Evolutionary conservation across 768 basidiomycete genomes (phyloP).

Genomic region (Tremella fuciformis): DNA sequence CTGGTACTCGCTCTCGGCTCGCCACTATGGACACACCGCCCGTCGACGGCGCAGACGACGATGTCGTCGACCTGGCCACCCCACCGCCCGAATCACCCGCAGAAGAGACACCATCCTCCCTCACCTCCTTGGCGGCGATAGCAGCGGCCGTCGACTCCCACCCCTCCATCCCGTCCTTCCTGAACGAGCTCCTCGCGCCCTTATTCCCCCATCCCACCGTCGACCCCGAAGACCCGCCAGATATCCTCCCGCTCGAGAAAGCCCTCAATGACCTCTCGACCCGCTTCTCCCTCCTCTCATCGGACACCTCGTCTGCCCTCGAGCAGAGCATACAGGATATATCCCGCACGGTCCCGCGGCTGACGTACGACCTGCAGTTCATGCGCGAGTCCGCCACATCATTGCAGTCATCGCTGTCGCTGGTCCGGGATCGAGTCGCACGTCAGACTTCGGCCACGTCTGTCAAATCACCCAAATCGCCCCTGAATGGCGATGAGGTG

Average conservation of each 20-base stretch:
- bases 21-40: too few relatives aligned
- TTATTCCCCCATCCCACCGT: constrained; percentile 10
- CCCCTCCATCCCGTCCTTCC: constrained; percentile 32
- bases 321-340: constrained; percentile 91
- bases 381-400: constrained; percentile 87
- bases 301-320: constrained; percentile 80
- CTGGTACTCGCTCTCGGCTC: too few relatives aligned
- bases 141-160: constrained; percentile 33
- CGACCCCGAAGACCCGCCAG: constrained; percentile 34
- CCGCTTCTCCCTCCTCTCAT: constrained; percentile 76
- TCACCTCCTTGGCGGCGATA: constrained; percentile 27
- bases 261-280: constrained; percentile 72
- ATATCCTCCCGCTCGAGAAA: constrained; percentile 65
- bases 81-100: constrained; percentile 2
- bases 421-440: constrained; percentile 58
- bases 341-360: constrained; percentile 80
- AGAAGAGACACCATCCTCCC: constrained; percentile 12
- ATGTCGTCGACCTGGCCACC: constrained; percentile 1
- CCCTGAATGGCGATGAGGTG: constrained; percentile 21
- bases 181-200: constrained; percentile 40
- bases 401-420: constrained; percentile 65
- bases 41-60: too few relatives aligned
- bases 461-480: constrained; percentile 10
- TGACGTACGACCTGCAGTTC: constrained; percentile 94
- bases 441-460: constrained; percentile 11